Base-by-base conservation (phyloP, 176 grass and related monocot species). In the Olyra latifolia region DNA sequence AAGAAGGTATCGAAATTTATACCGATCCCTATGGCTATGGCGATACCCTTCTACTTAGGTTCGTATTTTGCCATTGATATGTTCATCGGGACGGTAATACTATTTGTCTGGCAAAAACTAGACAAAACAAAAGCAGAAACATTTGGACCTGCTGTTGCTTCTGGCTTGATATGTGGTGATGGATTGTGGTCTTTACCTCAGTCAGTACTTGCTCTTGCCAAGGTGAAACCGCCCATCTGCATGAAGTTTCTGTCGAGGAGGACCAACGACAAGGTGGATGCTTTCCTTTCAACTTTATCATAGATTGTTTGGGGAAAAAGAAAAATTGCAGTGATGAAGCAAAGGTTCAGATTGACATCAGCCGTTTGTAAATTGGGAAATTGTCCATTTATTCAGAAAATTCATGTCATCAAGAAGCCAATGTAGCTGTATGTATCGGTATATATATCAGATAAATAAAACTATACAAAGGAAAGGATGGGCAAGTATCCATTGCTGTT, bases 161-260 rank as follows among this genome's bases (percentile, higher is more conserved):
- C 70, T 2, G 80, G 80, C 70, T 14, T 82, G 69, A 82, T 82
- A 10, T 83, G 80, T 12, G 80, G 80, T 4, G 58, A 65, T 43
- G 80, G 80, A 29, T 29, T 74, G n/a, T 83, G 58, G 80, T 16
- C 29, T 22, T 0, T 83, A 30, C 80, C 80, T 27, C 58, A 54
- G 46, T 83, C 70, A 1, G 70, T 83, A 16, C 80, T 83, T 64
- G 30, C 69, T 74, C 69, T 83, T 54, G 80, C 80, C 69, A 74
- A 74, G 16, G 80, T 83, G 80, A 83, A 83, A 1, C 69, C 80
- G 64, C 80, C 80, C 15, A 83, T 83, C 45, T 83, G 70, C 45
- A 83, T 74, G 69, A 83, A 74, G 46, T 83, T 82, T 74, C 32
- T 83, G 22, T 83, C 69, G 3, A 64, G 69, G 52, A 71, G 58